Percentiles rank a stretch among this genome's conserved stretches.
phyloP scores from a whole-genome alignment of 495 filamentous ascomycete species.

The Penicillium alfredii region DNA sequence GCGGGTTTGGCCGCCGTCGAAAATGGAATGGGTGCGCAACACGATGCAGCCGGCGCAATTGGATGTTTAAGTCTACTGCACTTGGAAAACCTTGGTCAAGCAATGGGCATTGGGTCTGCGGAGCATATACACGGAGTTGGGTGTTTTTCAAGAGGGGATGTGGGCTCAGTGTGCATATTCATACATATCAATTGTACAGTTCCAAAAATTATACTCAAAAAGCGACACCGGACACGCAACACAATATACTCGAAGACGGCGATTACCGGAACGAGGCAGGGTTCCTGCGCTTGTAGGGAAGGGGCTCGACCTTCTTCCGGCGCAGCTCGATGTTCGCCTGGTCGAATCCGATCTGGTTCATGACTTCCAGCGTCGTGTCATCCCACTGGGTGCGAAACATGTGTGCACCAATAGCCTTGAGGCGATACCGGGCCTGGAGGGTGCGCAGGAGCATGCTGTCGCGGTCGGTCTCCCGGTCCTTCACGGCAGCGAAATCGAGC shows the following conservation, averaged over 20 bases:
- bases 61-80: slow-evolving; percentile 16
- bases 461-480: slow-evolving; percentile 44
- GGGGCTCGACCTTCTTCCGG: slow-evolving; percentile 58
- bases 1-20: slow-evolving; percentile 48
- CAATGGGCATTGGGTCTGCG: no score
- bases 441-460: slow-evolving; percentile 66
- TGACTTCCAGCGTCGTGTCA: slow-evolving; percentile 73
- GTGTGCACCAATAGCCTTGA: slow-evolving; percentile 72
- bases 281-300: slow-evolving; percentile 51
- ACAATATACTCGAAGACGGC: slow-evolving; percentile 7
- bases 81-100: no score
- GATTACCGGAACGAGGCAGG: slow-evolving; percentile 39
- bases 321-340: slow-evolving; percentile 81
- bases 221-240: slow-evolving; percentile 18
- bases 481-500: slow-evolving; percentile 56
- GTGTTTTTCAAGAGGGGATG: slow-evolving; percentile 16
- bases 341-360: slow-evolving; percentile 68
- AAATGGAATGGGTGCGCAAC: slow-evolving; percentile 49
- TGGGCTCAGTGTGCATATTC: slow-evolving; percentile 39
- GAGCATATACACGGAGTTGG: slow-evolving; percentile 23
- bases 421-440: slow-evolving; percentile 59
- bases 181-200: slow-evolving; percentile 47
- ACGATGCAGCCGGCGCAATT: slow-evolving; percentile 36
- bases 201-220: slow-evolving; percentile 33
- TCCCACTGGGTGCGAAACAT: slow-evolving; percentile 91